Base-by-base conservation (phyloP, 2,329 filamentous ascomycete species). In the Venturia effusa region DNA sequence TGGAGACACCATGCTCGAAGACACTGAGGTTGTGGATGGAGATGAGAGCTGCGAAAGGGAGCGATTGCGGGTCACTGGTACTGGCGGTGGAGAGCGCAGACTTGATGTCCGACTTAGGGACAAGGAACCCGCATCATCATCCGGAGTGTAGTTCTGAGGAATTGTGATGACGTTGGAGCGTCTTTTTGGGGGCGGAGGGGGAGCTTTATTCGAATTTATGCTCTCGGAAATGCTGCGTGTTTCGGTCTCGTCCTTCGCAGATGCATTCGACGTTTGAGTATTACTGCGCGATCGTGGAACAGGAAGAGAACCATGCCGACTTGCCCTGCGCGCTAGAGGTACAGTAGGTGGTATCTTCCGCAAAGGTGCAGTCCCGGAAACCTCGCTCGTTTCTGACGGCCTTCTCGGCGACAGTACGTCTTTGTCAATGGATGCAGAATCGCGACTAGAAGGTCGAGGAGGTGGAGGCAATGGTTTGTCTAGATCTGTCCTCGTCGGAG, bases 381-480 rank as follows among this genome's bases (percentile, higher is more conserved):
- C 51, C 27, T 57, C 30, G 4, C 1, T 27, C 34, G n/a, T 22
- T 27, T 43, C 59, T 17, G 37, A 37, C 13, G 34, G 43, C 22
- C 59, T 41, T 60, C 15, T 43, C n/a, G 59, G 59, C 22, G 59
- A 40, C 43, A 32, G 13, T n/a, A 40, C 15, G n/a, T 60, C 59
- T 22, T 41, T 60, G 34, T 60, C 37, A 4, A 27, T 60, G 40
- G 34, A 60, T n/a, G 34, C 34, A n/a, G 59, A 40, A 37, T 60
- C 59, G n/a, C 34, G 55, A 59, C 55, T 59, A 19, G 55, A 59
- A 32, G 59, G 61, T 54, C 40, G 11, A 0, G 80, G 79, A 1
- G 87, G 84, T 1, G 80, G 79, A 1, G 87, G 85, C 15, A 88
- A 78, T 3, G 86, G 84, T 68, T 88, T 88, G 71, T 85, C 84